These are phyloP conservation scores for Purpureocillium takamizusanense DNA, from an alignment of 2,329 filamentous ascomycete species.

Conservation along the genomic window DNA sequence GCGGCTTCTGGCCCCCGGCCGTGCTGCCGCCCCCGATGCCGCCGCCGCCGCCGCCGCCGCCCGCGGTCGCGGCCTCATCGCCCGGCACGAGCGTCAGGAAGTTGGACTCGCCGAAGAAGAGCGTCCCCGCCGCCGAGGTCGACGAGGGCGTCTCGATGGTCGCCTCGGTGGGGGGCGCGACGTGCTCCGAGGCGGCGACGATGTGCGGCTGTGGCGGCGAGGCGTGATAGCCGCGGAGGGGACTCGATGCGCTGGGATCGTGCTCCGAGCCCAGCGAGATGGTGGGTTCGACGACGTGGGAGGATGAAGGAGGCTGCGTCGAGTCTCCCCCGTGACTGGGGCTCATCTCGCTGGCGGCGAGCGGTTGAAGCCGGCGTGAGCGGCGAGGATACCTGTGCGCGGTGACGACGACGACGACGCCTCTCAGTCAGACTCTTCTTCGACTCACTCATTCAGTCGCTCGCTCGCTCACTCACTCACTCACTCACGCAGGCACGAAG, in stretches of 20 bases:
- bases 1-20: conserved; percentile 9
- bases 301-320: conserved; percentile 1
- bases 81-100: conserved; percentile 26
- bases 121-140: conserved; percentile 14
- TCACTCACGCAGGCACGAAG: no score
- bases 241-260: no score
- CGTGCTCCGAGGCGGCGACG: conserved; percentile 3
- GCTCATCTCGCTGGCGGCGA: conserved; percentile 6
- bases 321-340: conserved; percentile 2
- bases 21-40: conserved; percentile 1
- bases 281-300: background rate
- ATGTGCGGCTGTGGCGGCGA: conserved; percentile 3
- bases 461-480: no score
- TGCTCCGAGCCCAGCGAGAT: background rate
- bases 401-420: background rate
- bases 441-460: no score
- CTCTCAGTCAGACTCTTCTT: no score
- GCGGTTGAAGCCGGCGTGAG: conserved; percentile 9
- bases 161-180: background rate
- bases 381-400: conserved; percentile 14
- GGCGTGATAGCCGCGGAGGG: background rate
- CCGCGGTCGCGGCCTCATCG: conserved; percentile 5
- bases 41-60: no score
- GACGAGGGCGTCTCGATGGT: conserved; percentile 4
- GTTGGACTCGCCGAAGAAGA: conserved; percentile 30